Conservation (phyloP, 140 eudicot genomes). For the Flaveria floridana region DNA sequence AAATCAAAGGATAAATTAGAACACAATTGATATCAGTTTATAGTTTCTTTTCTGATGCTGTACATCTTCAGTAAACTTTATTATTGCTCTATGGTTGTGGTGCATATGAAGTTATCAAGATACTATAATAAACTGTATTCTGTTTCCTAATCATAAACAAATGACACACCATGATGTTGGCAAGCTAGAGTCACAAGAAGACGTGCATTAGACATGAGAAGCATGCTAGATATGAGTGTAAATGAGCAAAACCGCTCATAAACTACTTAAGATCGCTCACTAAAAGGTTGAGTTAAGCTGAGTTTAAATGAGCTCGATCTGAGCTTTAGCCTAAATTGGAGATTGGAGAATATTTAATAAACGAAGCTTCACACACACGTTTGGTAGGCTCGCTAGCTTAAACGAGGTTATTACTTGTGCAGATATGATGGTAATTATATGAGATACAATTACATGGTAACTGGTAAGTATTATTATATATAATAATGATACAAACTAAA, state of each 20-base stretch:
- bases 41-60: neutral
- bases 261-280: neutral
- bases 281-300: neutral
- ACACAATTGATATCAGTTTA: conserved; percentile 4
- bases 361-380: neutral
- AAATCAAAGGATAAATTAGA: conserved; percentile 15
- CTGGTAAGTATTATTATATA: too few species aligned
- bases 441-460: too few species aligned
- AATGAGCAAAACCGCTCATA: neutral
- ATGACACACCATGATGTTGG: neutral
- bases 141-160: conserved; percentile 8
- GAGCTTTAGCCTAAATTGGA: neutral
- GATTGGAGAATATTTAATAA: neutral
- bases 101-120: conserved; percentile 8
- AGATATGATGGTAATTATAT: too few species aligned
- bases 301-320: neutral
- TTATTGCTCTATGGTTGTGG: conserved; percentile 9
- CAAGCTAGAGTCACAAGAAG: neutral
- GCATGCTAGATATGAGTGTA: neutral
- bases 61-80: neutral
- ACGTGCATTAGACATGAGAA: neutral
- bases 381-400: neutral
- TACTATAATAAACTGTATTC: neutral
- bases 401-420: neutral
- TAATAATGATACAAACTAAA: too few species aligned